phyloP scores from a whole-genome alignment of 306 rosid species.

The Rosa persica region DNA sequence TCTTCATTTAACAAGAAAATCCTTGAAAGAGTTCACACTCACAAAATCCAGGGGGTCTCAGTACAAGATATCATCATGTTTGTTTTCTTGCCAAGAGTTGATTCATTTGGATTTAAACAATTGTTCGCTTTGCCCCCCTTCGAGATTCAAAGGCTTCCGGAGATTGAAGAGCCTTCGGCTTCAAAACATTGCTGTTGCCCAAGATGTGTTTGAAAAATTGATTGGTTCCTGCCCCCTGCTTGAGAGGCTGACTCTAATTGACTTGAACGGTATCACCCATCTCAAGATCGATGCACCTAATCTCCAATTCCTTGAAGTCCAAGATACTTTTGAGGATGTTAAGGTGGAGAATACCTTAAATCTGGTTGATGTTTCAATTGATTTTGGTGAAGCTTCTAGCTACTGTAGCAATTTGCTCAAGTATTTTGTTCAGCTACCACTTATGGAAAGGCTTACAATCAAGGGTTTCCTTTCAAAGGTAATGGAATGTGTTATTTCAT shows the following conservation, averaged over 20 bases:
- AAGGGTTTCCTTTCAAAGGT: conserved; percentile 58
- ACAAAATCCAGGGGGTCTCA: conserved; percentile 54
- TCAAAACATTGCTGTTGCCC: conserved; percentile 49
- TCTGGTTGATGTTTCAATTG: conserved; percentile 52
- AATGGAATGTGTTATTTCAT: not conserved
- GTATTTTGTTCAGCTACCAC: conserved; percentile 50
- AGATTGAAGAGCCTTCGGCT: conserved; percentile 65
- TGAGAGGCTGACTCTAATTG: conserved; percentile 50
- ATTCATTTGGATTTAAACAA: conserved; percentile 50
- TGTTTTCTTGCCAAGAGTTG: conserved; percentile 53
- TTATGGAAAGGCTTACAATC: conserved; percentile 45
- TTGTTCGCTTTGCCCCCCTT: conserved; percentile 56
- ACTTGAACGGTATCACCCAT: conserved; percentile 45
- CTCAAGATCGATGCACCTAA: conserved; percentile 50
- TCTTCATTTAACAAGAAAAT: conserved; percentile 44
- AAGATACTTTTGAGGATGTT: conserved; percentile 53
- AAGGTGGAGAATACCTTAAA: conserved; percentile 44
- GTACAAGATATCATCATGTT: conserved; percentile 46
- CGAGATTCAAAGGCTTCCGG: conserved; percentile 43
- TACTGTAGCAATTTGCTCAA: conserved; percentile 42
- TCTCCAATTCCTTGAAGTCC: conserved; percentile 53
- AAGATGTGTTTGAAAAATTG: conserved; percentile 45
- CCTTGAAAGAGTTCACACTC: conserved; percentile 49
- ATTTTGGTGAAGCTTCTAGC: conserved; percentile 27
- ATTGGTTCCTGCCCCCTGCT: conserved; percentile 53